Conservation (phyloP, 805 yeast species). For the Debaryomyces tyrocola region DNA sequence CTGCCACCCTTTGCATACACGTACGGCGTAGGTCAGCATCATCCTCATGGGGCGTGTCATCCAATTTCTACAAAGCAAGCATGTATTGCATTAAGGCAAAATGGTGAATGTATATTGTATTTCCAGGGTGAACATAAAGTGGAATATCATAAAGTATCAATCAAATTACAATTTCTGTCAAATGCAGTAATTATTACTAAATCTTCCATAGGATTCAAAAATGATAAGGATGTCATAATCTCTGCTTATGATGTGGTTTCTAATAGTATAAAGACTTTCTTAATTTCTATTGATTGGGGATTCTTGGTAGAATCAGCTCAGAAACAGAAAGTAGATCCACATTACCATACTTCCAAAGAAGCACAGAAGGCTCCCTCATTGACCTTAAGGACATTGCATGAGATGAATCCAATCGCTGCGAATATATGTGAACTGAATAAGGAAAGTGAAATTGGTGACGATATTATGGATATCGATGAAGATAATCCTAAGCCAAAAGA, state of each 20-base stretch:
- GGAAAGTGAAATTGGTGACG: constrained; percentile 5
- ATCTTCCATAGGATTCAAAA: constrained; percentile 55
- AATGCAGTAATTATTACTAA: constrained; percentile 18
- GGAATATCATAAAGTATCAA: constrained; percentile 48
- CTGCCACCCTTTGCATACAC: constrained; percentile 29
- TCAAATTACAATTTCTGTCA: constrained; percentile 23
- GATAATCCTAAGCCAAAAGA: constrained; percentile 19
- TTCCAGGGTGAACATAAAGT: constrained; percentile 65
- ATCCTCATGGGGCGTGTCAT: constrained; percentile 62
- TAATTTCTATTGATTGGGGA: constrained; percentile 56
- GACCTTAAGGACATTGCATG: constrained; percentile 29
- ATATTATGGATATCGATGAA: constrained; percentile 6
- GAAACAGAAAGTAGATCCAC: constrained; percentile 46
- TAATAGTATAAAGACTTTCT: constrained; percentile 40
- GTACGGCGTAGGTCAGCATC: constrained; percentile 61
- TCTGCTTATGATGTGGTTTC: constrained; percentile 40
- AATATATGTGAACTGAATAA: constrained; percentile 14
- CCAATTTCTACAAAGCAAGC: constrained; percentile 71
- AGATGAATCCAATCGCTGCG: constrained; percentile 21
- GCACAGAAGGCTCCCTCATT: constrained; percentile 43
- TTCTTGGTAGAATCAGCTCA: constrained; percentile 47
- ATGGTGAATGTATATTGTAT: constrained; percentile 60
- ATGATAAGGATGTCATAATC: constrained; percentile 47
- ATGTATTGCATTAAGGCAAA: constrained; percentile 61
- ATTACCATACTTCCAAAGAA: constrained; percentile 50